Base-by-base conservation (phyloP, 2,329 filamentous ascomycete species). In the Dendryphion nanum region DNA sequence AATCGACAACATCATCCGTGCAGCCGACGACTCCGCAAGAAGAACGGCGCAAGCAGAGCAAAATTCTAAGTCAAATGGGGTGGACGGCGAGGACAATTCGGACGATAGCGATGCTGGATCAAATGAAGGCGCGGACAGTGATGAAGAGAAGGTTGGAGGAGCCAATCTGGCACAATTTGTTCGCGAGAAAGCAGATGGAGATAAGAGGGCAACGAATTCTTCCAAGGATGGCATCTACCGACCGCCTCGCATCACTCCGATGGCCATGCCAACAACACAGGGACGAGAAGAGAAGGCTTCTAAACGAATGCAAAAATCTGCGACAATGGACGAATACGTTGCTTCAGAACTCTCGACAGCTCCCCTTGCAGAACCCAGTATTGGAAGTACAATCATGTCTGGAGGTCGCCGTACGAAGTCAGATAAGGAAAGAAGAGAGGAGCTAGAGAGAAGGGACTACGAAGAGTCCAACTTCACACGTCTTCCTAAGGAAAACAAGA, bases 401-500 rank as follows among this genome's bases (percentile, higher is more conserved):
- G 83, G 86, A 34, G 93, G 93, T 21, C 81, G 91, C 47, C 81
- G 81, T 62, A 81, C 82, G 57, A 93, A 90, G 74, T 87, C 86
- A 4, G 79, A 82, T 12, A 75, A 81, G 21, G 85, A 96, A 61
- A 79, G 86, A 39, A 81, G 81, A 46, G 80, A 81, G 28, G 90
- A 97, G 64, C 78, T 78, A 2, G 90, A 95, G 69, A 76, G 86
- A 38, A 78, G 78, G 42, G 80, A 86, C 33, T 98, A 96, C 69
- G 93, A 98, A 72, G 93, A 98, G 70, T 78, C 75, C 51, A 95
- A 98, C 70, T 91, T 96, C 58, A 81, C 88, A 13, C 86, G 93
- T 51, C 72, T 98, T 55, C 89, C 91, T 10, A 84, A 82, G 55
- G 80, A 86, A 65, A 86, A 82, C 69, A 97, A 95, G 76, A 95